phyloP scores from a whole-genome alignment of 306 rosid genomes.

The Trichosanthes cucumerina region DNA sequence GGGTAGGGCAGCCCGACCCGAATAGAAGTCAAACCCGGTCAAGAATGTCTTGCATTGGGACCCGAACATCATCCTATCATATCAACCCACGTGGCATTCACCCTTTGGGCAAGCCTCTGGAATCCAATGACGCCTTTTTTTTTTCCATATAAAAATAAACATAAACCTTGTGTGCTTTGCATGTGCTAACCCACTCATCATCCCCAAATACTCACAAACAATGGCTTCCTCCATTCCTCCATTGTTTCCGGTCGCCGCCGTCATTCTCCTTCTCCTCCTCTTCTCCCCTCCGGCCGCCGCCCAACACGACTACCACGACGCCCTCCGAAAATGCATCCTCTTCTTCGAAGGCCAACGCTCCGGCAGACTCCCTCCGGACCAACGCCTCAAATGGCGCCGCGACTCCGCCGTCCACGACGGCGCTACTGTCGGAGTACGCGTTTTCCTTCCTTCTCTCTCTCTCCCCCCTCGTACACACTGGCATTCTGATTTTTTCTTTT shows the following conservation, averaged over 20 bases:
- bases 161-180: slow-evolving; percentile 7
- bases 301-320: slow-evolving; percentile 64
- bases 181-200: not conserved
- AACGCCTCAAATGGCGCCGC: slow-evolving; percentile 82
- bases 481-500: not conserved
- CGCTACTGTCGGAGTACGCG: slow-evolving; percentile 48
- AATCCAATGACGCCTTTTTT: slow-evolving; percentile 65
- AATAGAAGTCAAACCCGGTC: slow-evolving; percentile 29
- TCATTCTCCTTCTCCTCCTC: slow-evolving; percentile 32
- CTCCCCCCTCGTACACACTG: not conserved
- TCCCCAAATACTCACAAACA: not conserved
- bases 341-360: slow-evolving; percentile 99
- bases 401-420: slow-evolving; percentile 91
- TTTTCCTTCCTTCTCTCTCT: too few relatives aligned
- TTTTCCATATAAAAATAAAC: slow-evolving; percentile 43
- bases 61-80: slow-evolving; percentile 23
- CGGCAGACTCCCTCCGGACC: slow-evolving; percentile 69
- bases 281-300: slow-evolving; percentile 17
- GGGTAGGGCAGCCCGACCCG: slow-evolving; percentile 13
- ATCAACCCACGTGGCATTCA: slow-evolving; percentile 28
- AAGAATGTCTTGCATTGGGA: slow-evolving; percentile 40
- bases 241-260: slow-evolving; percentile 23
- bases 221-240: slow-evolving; percentile 26
- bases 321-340: slow-evolving; percentile 81
- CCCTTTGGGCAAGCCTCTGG: slow-evolving; percentile 30